Conservation (phyloP, 2,329 filamentous ascomycete genomes). For the Pezicula rhizophila region DNA sequence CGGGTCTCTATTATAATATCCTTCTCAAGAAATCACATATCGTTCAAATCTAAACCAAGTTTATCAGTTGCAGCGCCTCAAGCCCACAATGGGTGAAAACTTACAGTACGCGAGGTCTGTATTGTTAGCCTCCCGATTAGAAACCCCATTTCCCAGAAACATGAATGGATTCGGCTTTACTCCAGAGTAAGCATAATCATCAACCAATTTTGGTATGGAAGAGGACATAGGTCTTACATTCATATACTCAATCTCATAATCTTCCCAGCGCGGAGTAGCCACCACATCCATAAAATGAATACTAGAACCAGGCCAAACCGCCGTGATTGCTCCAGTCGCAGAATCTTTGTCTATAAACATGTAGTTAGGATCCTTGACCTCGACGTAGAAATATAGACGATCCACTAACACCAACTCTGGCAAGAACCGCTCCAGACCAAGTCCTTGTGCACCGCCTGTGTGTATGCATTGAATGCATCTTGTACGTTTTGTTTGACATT, state of each 20-base stretch:
- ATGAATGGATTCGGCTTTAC: neutral
- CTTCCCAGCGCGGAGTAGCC: neutral
- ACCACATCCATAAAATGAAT: neutral
- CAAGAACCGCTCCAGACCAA: neutral
- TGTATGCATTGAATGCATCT: neutral
- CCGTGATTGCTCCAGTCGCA: neutral
- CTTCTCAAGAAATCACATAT: no score
- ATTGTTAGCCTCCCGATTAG: neutral
- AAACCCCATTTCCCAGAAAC: neutral
- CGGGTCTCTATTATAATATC: no score
- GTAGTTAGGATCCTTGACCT: neutral
- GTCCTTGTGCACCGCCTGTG: neutral
- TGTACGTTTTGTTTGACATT: neutral
- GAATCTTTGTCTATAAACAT: neutral
- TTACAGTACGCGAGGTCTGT: neutral
- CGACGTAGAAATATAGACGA: neutral
- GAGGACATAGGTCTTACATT: slow-evolving; percentile 26
- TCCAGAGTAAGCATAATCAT: no score
- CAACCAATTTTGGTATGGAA: neutral
- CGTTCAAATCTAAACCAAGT: no score
- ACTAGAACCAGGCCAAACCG: neutral
- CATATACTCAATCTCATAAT: neutral
- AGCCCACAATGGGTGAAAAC: neutral
- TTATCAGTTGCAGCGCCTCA: no score
- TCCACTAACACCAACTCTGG: neutral